Conservation (phyloP, 2,329 filamentous ascomycete genomes). For the Ilyonectria destructans region DNA sequence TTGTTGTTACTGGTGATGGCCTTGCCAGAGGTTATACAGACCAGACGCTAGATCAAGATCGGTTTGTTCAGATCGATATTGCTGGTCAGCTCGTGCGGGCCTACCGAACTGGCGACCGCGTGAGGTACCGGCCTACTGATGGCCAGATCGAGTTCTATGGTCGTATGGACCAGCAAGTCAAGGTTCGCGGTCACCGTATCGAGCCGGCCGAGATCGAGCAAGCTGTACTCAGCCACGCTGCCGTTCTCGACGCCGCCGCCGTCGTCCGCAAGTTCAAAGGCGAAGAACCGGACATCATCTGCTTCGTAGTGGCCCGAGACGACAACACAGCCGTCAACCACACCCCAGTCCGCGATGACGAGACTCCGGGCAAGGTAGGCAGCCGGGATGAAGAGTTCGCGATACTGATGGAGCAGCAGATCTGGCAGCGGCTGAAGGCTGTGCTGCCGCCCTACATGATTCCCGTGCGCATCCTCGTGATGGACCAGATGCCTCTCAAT, state of each 20-base stretch:
- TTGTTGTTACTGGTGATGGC: too few relatives aligned
- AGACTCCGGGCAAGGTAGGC: background rate
- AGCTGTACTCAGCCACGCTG: too few relatives aligned
- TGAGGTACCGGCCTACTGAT: slow-evolving; percentile 26
- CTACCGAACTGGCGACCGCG: slow-evolving; percentile 42
- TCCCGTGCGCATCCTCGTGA: slow-evolving; percentile 36
- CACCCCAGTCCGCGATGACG: background rate
- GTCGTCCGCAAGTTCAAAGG: slow-evolving; percentile 7
- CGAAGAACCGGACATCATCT: slow-evolving; percentile 13
- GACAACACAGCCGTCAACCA: background rate
- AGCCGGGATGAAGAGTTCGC: background rate
- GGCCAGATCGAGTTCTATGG: slow-evolving; percentile 35
- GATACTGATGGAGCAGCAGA: too few relatives aligned
- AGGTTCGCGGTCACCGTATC: slow-evolving; percentile 42
- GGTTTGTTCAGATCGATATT: too few relatives aligned
- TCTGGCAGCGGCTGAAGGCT: background rate
- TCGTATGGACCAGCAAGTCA: slow-evolving; percentile 43
- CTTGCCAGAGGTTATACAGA: too few relatives aligned
- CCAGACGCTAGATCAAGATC: too few relatives aligned
- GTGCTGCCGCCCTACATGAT: slow-evolving; percentile 49
- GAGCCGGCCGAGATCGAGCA: slow-evolving; percentile 45
- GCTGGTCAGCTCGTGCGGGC: background rate
- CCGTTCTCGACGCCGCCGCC: too few relatives aligned
- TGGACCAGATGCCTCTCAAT: slow-evolving; percentile 49
- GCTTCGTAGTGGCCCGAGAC: background rate